phyloP scores from a whole-genome alignment of 345 rosid species.

The Mercurialis annua region DNA sequence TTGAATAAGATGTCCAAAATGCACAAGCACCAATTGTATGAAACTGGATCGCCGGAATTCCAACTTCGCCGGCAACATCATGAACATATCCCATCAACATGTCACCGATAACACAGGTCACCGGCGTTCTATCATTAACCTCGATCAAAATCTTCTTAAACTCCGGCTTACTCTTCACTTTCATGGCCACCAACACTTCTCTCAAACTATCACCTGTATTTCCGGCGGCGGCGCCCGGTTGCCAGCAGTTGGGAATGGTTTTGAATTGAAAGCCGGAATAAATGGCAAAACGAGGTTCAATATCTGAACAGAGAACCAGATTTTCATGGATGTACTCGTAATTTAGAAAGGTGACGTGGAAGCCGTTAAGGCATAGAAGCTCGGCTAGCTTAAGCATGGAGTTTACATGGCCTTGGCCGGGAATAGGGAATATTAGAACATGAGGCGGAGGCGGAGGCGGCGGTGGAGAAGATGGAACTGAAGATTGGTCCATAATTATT shows the following conservation, averaged over 20 bases:
- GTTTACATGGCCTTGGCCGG: slow-evolving; percentile 62
- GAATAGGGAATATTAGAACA: slow-evolving; percentile 56
- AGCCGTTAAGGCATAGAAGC: slow-evolving; percentile 42
- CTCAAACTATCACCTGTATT: neutral
- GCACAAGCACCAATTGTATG: slow-evolving; percentile 9
- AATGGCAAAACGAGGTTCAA: slow-evolving; percentile 32
- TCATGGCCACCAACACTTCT: slow-evolving; percentile 23
- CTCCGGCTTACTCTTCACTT: neutral
- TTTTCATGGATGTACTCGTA: slow-evolving; percentile 34
- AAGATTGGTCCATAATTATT: slow-evolving; percentile 6
- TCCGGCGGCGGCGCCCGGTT: slow-evolving; percentile 23
- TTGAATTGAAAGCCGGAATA: slow-evolving; percentile 36
- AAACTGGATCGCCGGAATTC: slow-evolving; percentile 27
- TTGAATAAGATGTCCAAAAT: slow-evolving; percentile 18
- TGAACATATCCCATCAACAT: slow-evolving; percentile 28
- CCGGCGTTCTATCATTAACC: slow-evolving; percentile 14
- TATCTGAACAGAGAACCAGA: slow-evolving; percentile 19
- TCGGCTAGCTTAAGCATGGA: slow-evolving; percentile 62
- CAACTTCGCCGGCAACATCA: slow-evolving; percentile 36
- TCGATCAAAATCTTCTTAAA: slow-evolving; percentile 25
- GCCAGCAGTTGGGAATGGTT: slow-evolving; percentile 34
- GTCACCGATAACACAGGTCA: slow-evolving; percentile 37
- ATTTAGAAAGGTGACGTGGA: slow-evolving; percentile 55
- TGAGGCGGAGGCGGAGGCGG: slow-evolving; percentile 33
- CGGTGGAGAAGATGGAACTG: neutral